Evolutionary conservation across 164 flowering plant species (phyloP), one percentile per base, ranked within the genome.

Genomic region (Chimonanthus praecox): DNA sequence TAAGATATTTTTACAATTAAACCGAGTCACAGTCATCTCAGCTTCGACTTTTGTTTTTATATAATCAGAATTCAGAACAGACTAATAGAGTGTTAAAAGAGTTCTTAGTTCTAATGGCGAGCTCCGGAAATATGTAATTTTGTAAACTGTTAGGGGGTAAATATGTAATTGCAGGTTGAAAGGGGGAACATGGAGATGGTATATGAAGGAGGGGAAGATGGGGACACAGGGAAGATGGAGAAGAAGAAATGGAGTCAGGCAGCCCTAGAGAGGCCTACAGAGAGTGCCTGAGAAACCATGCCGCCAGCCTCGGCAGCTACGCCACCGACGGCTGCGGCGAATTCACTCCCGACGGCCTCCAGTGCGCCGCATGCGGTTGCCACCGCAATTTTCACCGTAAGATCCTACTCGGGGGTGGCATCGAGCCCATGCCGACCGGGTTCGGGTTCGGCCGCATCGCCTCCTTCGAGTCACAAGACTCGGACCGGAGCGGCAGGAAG

Each of bases 321-420:
- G 76, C 78, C 9, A 78, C 80, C 16, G 83, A 81, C 71, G 83
- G 83, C 46, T 81, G 83, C 68, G 77, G 81, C 6, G 83, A 78
- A 77, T 81, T 78, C 77, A 77, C 74, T 0, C 64, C 68, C 4
- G 76, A 61, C 33, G 60, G 69, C 21, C 77, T 79, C 7, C 73
- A 67, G 46, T 81, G 83, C 75, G 79, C 80, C 2, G 83, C 81
- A 15, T 81, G 83, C 62, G 81, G 83, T 16, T 81, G 83, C 72
- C 83, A 81, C 80, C 78, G 83, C 15, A 81, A 81, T 48, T 81
- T 81, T 68, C 83, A 81, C 72, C 72, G 81, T n/a, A 73, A 72
- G 71, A 68, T 78, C 64, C 48, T 58, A 45, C 2, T 63, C 45
- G 63, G 58, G 4, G 60, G 66, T 21, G 49, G 73, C 15, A 21